phyloP scores from a whole-genome alignment of 257 asterid species.

The Solanum sejunctum region DNA sequence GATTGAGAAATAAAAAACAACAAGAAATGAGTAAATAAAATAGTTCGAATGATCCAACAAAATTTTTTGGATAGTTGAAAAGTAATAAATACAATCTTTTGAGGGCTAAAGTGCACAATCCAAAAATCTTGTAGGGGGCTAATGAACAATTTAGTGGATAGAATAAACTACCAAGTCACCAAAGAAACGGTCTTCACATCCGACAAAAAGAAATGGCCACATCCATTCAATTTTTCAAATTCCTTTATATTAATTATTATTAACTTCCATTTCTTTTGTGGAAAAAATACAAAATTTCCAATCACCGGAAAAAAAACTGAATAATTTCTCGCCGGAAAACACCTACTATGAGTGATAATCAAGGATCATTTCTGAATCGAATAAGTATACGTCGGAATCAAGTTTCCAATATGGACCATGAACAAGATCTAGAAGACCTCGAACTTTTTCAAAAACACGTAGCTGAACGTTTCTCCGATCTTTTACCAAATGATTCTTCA shows the following conservation, averaged over 20 bases:
- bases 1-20: background rate
- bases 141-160: background rate
- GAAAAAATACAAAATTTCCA: background rate
- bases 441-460: conserved; percentile 66
- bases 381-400: conserved; percentile 92
- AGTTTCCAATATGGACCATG: conserved; percentile 48
- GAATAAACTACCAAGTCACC: background rate
- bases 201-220: background rate
- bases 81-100: background rate
- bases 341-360: conserved; percentile 32
- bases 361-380: conserved; percentile 71
- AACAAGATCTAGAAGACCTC: conserved; percentile 57
- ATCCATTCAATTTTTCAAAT: background rate
- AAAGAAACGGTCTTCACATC: background rate
- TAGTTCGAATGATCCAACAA: background rate
- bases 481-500: conserved; percentile 13
- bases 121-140: background rate
- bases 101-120: background rate
- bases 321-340: background rate
- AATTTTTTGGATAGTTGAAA: background rate
- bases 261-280: background rate
- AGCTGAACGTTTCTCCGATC: conserved; percentile 54
- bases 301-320: background rate
- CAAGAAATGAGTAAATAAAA: background rate
- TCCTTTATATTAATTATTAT: background rate